Evolutionary conservation across 208 protist species (phyloP).

Genomic region (Acanthamoeba healyi): DNA sequence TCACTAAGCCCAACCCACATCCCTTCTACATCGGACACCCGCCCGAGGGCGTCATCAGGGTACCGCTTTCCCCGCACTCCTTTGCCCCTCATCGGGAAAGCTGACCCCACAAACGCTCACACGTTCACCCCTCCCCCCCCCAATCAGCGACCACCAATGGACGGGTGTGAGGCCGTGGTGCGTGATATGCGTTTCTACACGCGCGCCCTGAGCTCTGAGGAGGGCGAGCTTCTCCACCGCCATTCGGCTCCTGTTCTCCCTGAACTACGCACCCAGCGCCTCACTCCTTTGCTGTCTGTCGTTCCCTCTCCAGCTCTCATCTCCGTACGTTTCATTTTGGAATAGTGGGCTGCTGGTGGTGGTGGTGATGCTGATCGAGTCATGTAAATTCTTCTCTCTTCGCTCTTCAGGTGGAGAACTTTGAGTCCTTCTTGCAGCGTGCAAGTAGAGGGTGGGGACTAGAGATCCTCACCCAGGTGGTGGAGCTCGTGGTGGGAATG

Average conservation of each 20-base stretch:
- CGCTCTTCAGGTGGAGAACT: not conserved
- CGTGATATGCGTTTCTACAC: slow-evolving; percentile 7
- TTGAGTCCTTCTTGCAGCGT: not conserved
- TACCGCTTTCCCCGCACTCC: not conserved
- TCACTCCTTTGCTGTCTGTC: not conserved
- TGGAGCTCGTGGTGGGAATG: not conserved
- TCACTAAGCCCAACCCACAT: slow-evolving; percentile 2
- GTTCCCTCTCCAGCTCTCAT: not conserved
- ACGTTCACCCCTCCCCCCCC: too few species aligned
- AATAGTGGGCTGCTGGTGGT: too few species aligned
- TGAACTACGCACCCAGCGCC: not conserved
- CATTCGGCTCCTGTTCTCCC: not conserved
- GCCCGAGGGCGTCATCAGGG: slow-evolving; percentile 19
- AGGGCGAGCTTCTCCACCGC: not conserved
- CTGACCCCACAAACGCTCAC: too few species aligned
- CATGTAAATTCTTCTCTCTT: too few species aligned
- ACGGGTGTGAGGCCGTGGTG: not conserved
- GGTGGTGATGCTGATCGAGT: too few species aligned
- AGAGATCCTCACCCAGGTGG: slow-evolving; percentile 7
- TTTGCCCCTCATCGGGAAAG: too few species aligned
- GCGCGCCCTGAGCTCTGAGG: not conserved
- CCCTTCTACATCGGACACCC: slow-evolving; percentile 2
- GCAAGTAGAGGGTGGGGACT: not conserved
- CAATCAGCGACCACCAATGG: not conserved
- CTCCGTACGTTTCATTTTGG: not conserved